These are phyloP conservation scores for Desmodesmus armatus DNA, from an alignment of 139 green algal species.

Conservation along the genomic window DNA sequence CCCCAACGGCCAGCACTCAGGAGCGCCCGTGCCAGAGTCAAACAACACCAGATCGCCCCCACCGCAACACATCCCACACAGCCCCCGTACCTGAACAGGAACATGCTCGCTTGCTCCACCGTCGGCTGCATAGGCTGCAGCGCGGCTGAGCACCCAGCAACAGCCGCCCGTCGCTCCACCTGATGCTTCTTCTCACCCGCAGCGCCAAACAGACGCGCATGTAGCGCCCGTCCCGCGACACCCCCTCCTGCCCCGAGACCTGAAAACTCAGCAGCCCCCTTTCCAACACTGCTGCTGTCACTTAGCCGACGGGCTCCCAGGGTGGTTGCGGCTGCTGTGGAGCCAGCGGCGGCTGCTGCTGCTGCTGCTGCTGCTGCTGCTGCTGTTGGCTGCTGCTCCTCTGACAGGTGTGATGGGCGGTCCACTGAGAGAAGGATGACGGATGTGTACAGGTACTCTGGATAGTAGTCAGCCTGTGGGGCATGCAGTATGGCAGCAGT, in stretches of 20 bases:
- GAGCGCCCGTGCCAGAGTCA: not conserved
- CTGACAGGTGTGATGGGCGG: slow-evolving; percentile 2
- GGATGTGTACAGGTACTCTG: slow-evolving; percentile 22
- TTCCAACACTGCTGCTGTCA: not conserved
- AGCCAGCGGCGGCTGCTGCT: slow-evolving; percentile 16
- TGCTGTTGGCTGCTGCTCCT: not conserved
- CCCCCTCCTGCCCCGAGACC: no score
- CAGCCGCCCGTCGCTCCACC: no score
- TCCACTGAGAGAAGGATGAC: slow-evolving; percentile 33
- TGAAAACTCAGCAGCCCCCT: not conserved
- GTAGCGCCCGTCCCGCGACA: no score
- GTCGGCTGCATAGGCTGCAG: slow-evolving; percentile 25
- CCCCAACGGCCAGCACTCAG: no score
- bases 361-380: slow-evolving; percentile 23
- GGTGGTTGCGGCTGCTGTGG: not conserved
- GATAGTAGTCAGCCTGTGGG: slow-evolving; percentile 2
- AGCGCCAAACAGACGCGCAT: not conserved
- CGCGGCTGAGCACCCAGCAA: not conserved
- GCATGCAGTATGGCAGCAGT: not conserved
- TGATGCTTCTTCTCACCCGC: no score
- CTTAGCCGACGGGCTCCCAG: no score
- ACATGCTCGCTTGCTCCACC: not conserved
- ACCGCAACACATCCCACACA: no score
- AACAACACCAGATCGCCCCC: not conserved
- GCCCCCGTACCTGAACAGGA: not conserved